phyloP scores from a whole-genome alignment of 768 basidiomycete species.

The Tulasnella sp. region DNA sequence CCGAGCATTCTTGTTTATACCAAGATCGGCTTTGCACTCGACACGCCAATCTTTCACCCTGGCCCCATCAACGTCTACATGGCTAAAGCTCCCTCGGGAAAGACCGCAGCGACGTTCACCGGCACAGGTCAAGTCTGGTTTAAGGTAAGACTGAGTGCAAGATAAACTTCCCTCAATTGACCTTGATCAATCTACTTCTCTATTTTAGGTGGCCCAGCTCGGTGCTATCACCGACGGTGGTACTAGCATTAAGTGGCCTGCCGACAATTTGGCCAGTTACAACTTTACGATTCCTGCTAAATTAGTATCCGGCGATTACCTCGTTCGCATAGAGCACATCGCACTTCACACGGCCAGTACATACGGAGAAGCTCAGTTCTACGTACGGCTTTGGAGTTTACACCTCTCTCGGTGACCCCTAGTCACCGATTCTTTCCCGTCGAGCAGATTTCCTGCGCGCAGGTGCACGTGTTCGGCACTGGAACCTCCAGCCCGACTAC shows the following conservation, averaged over 20 bases:
- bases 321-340: constrained; percentile 11
- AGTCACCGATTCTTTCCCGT: not conserved
- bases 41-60: constrained; percentile 14
- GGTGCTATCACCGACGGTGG: constrained; percentile 1
- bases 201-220: not conserved
- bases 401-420: not conserved
- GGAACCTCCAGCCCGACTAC: not conserved
- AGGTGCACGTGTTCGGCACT: not conserved
- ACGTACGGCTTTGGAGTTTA: not conserved
- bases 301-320: not conserved
- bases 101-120: constrained; percentile 5
- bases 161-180: not conserved
- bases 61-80: constrained; percentile 4
- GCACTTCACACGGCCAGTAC: not conserved
- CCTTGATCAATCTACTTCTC: not conserved
- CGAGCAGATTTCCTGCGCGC: not conserved
- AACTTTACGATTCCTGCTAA: not conserved
- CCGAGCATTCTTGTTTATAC: too few species aligned
- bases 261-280: not conserved
- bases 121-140: constrained; percentile 7
- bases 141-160: not conserved
- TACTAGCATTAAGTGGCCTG: not conserved
- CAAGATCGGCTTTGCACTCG: constrained; percentile 23
- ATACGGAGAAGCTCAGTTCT: not conserved
- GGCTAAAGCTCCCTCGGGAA: constrained; percentile 1